phyloP scores from a whole-genome alignment of 306 rosid species.

The Dryas alaskensis region DNA sequence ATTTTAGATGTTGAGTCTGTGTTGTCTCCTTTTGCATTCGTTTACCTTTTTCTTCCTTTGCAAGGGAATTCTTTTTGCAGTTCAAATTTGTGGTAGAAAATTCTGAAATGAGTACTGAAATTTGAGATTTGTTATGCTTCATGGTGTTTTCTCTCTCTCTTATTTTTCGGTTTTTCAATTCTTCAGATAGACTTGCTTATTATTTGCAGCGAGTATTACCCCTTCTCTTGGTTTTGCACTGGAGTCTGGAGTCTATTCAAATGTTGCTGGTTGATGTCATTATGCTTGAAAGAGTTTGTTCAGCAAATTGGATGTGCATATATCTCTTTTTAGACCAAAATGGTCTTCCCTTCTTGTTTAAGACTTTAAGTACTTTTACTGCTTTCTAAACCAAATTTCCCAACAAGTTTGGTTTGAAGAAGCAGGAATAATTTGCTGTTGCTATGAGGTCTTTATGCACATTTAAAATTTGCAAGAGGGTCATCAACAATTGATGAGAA shows the following conservation, averaged over 20 bases:
- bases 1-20: conserved; percentile 44
- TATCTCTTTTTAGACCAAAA: too few species aligned
- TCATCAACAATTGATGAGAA: conserved; percentile 7
- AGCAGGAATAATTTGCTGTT: not conserved
- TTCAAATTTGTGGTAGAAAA: conserved; percentile 68
- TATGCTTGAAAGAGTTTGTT: too few species aligned
- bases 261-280: not conserved
- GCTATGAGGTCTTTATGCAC: conserved; percentile 5
- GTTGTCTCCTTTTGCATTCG: conserved; percentile 49
- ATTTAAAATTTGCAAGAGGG: conserved; percentile 17
- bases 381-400: conserved; percentile 16
- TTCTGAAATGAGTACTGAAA: conserved; percentile 66
- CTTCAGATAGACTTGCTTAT: not conserved
- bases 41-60: conserved; percentile 47
- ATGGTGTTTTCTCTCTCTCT: conserved; percentile 10
- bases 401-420: not conserved
- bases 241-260: not conserved
- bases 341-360: too few species aligned
- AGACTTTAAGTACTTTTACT: not conserved
- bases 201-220: not conserved
- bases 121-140: conserved; percentile 43
- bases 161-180: not conserved
- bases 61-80: conserved; percentile 97
- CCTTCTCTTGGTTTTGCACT: too few species aligned
- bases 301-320: too few species aligned